These are phyloP conservation scores for Grosmannia huntii DNA, from an alignment of 2,329 filamentous ascomycete species.

Conservation along the genomic window DNA sequence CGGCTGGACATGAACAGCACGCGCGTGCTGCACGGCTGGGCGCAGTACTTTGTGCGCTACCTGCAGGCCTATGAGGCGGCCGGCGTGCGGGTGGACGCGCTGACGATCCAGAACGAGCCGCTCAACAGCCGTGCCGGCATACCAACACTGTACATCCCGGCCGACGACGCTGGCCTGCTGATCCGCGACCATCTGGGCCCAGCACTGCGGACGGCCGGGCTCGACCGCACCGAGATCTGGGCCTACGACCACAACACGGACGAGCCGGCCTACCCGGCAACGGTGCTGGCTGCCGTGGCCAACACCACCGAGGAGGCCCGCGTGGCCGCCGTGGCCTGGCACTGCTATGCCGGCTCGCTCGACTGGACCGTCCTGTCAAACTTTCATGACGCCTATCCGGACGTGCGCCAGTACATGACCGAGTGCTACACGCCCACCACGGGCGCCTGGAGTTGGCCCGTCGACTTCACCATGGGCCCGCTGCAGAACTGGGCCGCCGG, in stretches of 20 bases:
- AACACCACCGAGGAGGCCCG: too few species aligned
- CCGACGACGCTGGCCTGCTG: conserved; percentile 22
- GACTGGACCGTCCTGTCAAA: conserved; percentile 24
- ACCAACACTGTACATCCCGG: background rate
- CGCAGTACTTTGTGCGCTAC: conserved; percentile 28
- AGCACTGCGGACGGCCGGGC: conserved; percentile 23
- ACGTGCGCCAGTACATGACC: conserved; percentile 32
- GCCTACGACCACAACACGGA: conserved; percentile 29
- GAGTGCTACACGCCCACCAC: conserved; percentile 30
- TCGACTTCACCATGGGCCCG: conserved; percentile 34
- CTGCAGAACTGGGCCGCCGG: conserved; percentile 35
- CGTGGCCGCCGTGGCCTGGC: conserved; percentile 25
- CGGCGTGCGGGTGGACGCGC: conserved; percentile 25
- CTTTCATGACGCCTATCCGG: conserved; percentile 27
- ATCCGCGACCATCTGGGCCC: conserved; percentile 26
- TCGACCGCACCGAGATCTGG: conserved; percentile 31
- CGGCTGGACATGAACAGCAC: conserved; percentile 26
- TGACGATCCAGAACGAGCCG: conserved; percentile 32
- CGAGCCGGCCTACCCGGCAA: conserved; percentile 22
- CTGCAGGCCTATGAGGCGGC: conserved; percentile 23
- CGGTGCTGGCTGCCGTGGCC: conserved; percentile 21
- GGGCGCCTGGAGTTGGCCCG: conserved; percentile 24
- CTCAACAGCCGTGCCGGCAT: conserved; percentile 19
- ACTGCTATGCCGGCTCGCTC: conserved; percentile 25
- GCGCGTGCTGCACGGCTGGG: conserved; percentile 15